Evolutionary conservation across 768 basidiomycete genomes (phyloP).

Genomic region (Boletus vermiculosoides): DNA sequence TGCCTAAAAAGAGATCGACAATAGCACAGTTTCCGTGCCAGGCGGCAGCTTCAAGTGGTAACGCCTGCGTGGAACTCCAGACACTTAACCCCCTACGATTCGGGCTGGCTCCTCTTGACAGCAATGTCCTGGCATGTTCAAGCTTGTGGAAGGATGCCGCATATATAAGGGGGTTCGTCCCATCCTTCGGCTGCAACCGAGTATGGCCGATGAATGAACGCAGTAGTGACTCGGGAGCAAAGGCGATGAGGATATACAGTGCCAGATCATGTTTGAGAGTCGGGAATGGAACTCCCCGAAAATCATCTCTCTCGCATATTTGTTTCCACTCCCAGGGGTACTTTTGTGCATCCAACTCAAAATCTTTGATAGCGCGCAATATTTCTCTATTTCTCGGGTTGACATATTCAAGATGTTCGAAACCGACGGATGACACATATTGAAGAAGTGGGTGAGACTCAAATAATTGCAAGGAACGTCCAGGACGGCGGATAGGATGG

Average conservation of each 20-base stretch:
- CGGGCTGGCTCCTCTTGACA: background rate
- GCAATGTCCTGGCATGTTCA: background rate
- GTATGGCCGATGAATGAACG: background rate
- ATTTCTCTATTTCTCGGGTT: background rate
- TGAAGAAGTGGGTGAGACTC: background rate
- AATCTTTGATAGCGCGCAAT: background rate
- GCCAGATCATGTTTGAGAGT: background rate
- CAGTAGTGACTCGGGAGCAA: background rate
- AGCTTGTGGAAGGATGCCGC: background rate
- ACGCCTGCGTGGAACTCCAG: background rate
- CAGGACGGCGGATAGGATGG: no score
- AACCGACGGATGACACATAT: background rate
- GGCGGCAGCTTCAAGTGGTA: constrained; percentile 1
- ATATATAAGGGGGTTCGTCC: background rate
- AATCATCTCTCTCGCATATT: background rate
- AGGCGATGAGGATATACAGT: background rate
- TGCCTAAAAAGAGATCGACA: background rate
- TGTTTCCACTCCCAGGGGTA: background rate
- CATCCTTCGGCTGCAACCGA: background rate
- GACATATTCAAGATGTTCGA: background rate
- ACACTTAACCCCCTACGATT: background rate
- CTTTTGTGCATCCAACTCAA: background rate
- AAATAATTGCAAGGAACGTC: background rate
- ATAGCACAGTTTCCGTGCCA: fast-evolving
- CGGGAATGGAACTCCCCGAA: background rate